Percentiles rank a stretch among this genome's conserved stretches.
These are phyloP conservation scores for Ulota crispa DNA, from an alignment of 225 moss, liverwort and hornwort genomes.

Conservation along the genomic window DNA sequence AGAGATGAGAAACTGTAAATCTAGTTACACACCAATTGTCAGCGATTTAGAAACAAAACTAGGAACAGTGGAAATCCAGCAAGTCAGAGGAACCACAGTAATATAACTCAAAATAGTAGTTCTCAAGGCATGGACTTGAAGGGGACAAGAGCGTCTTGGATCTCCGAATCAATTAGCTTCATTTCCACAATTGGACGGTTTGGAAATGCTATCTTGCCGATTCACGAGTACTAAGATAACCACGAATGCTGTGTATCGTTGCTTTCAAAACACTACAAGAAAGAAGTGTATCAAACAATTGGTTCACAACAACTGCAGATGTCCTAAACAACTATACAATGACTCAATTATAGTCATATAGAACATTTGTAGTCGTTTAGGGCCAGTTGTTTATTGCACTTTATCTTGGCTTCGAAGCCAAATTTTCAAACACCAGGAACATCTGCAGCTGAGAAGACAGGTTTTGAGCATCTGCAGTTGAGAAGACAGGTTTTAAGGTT, in stretches of 20 bases:
- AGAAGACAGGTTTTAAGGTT: conserved; percentile 1
- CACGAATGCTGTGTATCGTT: neutral
- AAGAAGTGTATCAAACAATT: too few species aligned
- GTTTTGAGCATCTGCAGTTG: too few species aligned
- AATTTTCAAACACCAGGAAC: neutral
- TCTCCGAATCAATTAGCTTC: conserved; percentile 6
- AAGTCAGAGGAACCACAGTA: conserved; percentile 1
- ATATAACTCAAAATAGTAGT: neutral
- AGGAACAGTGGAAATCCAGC: conserved; percentile 7
- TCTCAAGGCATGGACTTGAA: conserved; percentile 10
- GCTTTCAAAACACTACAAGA: too few species aligned
- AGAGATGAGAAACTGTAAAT: conserved; percentile 10
- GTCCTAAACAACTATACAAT: too few species aligned
- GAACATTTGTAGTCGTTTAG: too few species aligned
- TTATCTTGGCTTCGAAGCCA: too few species aligned
- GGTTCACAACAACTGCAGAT: too few species aligned
- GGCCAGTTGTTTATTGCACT: too few species aligned
- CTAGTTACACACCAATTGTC: neutral
- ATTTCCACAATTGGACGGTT: neutral
- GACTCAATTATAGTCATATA: too few species aligned
- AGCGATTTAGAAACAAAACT: neutral
- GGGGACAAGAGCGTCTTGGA: neutral
- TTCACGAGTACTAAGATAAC: conserved; percentile 5
- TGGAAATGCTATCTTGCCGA: neutral
- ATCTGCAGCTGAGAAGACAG: neutral